Conservation (phyloP, 2,329 filamentous ascomycete species). For the Claviceps sp. region DNA sequence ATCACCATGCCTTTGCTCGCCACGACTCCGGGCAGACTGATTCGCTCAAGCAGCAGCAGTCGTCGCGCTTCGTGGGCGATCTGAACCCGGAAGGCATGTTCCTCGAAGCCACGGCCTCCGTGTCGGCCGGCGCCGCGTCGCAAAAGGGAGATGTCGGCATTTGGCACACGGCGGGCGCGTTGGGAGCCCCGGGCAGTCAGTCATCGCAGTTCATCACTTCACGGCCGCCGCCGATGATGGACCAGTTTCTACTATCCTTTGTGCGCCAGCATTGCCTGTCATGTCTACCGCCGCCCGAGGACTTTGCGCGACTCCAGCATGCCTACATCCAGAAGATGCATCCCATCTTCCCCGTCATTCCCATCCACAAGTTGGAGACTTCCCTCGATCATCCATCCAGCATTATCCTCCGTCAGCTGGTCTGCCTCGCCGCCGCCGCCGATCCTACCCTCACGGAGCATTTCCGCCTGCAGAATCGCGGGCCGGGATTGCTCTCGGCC, state of each 20-base stretch:
- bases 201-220: slow-evolving; percentile 25
- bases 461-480: slow-evolving; percentile 29
- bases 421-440: slow-evolving; percentile 40
- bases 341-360: slow-evolving; percentile 40
- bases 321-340: slow-evolving; percentile 40
- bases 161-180: slow-evolving; percentile 30
- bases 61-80: slow-evolving; percentile 42
- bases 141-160: slow-evolving; percentile 42
- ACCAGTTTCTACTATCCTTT: slow-evolving; percentile 27
- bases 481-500: slow-evolving; percentile 25
- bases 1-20: not conserved
- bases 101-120: slow-evolving; percentile 34
- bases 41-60: slow-evolving; percentile 9
- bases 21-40: not conserved
- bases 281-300: slow-evolving; percentile 32
- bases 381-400: slow-evolving; percentile 19
- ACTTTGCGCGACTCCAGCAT: slow-evolving; percentile 30
- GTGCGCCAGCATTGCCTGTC: slow-evolving; percentile 32
- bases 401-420: slow-evolving; percentile 38
- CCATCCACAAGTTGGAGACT: slow-evolving; percentile 20
- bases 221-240: slow-evolving; percentile 25
- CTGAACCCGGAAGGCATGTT: slow-evolving; percentile 48
- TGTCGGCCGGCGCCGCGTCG: slow-evolving; percentile 21
- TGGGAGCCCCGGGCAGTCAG: slow-evolving; percentile 12
- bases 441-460: slow-evolving; percentile 32